Base-by-base conservation (phyloP, 2,329 filamentous ascomycete genomes). In the Sclerotinia subarctica region DNA sequence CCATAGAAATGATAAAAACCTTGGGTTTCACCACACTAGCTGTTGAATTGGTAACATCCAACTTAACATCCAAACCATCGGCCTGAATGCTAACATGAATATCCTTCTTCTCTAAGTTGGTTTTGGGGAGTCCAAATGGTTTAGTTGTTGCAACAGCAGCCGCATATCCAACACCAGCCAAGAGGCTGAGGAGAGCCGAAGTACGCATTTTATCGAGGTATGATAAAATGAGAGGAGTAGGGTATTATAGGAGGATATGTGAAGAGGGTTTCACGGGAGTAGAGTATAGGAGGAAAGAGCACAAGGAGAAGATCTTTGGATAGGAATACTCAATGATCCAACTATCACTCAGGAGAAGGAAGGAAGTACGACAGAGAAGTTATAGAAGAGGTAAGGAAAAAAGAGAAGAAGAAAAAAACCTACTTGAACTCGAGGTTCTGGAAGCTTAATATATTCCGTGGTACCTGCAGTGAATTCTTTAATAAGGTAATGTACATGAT, bases 1-100 rank as follows among this genome's bases (percentile, higher is more conserved):
- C 88, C 84, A 89, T 86, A 71, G 83, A 86, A 70, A 90, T 80
- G 68, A 89, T 86, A 76, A 89, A 82, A 59, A 89, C 81, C 72
- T 88, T 89, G 13, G 87, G 87, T 29, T 66, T 66, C 5, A 66
- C 44, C 44, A 59, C 64, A 35, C 38, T 63, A 51, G 60, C n/a
- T n/a, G 47, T 64, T n/a, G 60, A 8, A 38, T 66, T 38, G 15
- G 26, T 46, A 8, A 65, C 19, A 47, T 65, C 63, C 63, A 65
- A 47, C 21, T 52, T 56, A 5, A 57, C 19, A 57, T 51, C 60
- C 49, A 64, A 53, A 21, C 60, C 60, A 64, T 64, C 49, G 7
- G 60, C 60, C n/a, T 66, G 38, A 44, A 49, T 7, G 59, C 11
- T 59, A n/a, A 58, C 11, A 38, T 66, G 64, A 26, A 66, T 58